A percentile compares a stretch with the other conserved stretches of the same genome.
phyloP scores from a whole-genome alignment of 1,284 basidiomycete species.

The Marasmius tenuissimus region DNA sequence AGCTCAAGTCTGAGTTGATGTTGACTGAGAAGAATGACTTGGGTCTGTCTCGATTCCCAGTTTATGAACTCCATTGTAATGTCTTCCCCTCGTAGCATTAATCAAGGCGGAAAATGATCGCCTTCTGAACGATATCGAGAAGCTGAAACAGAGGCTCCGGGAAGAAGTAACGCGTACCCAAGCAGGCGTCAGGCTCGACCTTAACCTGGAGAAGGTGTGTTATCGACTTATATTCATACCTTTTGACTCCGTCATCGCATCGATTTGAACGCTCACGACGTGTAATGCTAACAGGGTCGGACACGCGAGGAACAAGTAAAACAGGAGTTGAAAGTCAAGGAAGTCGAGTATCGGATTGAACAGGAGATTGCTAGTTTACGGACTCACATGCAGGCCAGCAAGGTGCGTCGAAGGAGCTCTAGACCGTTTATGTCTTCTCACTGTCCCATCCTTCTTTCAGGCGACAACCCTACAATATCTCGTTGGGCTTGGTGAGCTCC shows the following conservation, averaged over 20 bases:
- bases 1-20: constrained; percentile 95
- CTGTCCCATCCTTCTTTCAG: constrained; percentile 33
- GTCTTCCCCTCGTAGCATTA: constrained; percentile 48
- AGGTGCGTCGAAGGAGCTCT: constrained; percentile 46
- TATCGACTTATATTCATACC: background rate
- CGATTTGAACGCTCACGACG: background rate
- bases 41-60: constrained; percentile 21
- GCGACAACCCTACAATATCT: constrained; percentile 83
- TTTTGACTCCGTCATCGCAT: background rate
- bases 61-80: background rate
- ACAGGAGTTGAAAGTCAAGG: constrained; percentile 97
- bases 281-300: constrained; percentile 50
- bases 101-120: constrained; percentile 97
- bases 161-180: constrained; percentile 93
- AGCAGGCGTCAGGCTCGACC: constrained; percentile 90
- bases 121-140: constrained; percentile 89
- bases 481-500: constrained; percentile 73
- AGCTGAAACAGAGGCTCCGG: constrained; percentile 91
- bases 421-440: constrained; percentile 22
- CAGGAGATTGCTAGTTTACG: constrained; percentile 91
- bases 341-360: constrained; percentile 97
- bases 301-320: constrained; percentile 92
- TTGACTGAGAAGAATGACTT: constrained; percentile 98
- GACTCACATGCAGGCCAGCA: constrained; percentile 91
- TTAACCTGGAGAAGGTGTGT: constrained; percentile 88